Evolutionary conservation across 2,329 filamentous ascomycete genomes (phyloP).

Genomic region (Ascochyta clinopodiicola): DNA sequence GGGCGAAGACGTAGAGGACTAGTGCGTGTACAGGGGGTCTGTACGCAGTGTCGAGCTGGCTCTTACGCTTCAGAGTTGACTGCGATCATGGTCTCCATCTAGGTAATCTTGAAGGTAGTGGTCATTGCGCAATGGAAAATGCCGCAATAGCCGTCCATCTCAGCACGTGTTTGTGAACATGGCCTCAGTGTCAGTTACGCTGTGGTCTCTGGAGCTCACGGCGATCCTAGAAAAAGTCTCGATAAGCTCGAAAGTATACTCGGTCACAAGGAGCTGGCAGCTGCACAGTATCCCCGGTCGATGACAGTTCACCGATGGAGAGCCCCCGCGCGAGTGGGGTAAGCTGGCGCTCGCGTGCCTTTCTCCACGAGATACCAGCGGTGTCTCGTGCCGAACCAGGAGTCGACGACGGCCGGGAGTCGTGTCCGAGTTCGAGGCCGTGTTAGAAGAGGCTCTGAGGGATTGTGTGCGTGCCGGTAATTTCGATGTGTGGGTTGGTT

Average conservation of each 20-base stretch:
- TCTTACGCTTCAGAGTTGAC: conserved; percentile 20
- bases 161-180: neutral
- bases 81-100: neutral
- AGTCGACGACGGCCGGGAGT: neutral
- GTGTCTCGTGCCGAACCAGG: conserved; percentile 9
- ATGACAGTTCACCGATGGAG: conserved; percentile 6
- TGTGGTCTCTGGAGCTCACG: neutral
- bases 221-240: neutral
- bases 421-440: neutral
- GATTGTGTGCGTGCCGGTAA: conserved; percentile 6
- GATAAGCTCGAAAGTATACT: neutral
- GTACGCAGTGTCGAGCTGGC: conserved; percentile 35
- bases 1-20: too few species aligned
- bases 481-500: neutral
- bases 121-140: conserved; percentile 5
- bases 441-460: neutral
- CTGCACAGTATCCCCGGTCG: neutral
- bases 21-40: neutral
- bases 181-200: neutral
- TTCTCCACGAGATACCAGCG: neutral
- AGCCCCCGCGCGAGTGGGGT: conserved; percentile 15
- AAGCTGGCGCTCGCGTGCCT: conserved; percentile 5
- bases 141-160: neutral
- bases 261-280: neutral
- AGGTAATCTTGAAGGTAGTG: neutral